Evolutionary conservation across 768 basidiomycete genomes (phyloP), one percentile per base, ranked within the genome.

Genomic region (Xanthoconium stramineum): DNA sequence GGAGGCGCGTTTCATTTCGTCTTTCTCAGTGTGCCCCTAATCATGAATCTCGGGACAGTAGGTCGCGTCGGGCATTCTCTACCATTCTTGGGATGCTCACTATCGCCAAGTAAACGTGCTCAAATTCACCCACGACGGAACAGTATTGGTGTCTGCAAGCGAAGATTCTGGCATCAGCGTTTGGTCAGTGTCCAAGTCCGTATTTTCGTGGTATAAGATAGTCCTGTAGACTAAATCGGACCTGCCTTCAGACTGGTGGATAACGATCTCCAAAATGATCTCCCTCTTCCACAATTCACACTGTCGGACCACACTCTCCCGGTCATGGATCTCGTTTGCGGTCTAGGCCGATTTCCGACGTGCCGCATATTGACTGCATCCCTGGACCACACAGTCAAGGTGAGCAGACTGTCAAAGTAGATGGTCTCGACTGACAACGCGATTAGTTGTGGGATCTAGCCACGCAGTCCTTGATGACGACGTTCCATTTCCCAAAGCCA

Each of bases 261-360:
- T 59, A 81, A 91, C 58, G 83, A 83, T 17, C 64, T 76, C n/a
- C 89, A 91, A 72, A 82, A 81, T 59, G 88, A 92, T 43, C 78
- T 88, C 15, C 83, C 89, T 5, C 75, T 86, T 55, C 88, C 94
- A 5, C 90, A 86, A 66, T 88, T 85, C 66, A 84, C 84, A 3
- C 75, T 98, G 20, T 82, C 89, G 19, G 96, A 98, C 70, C 97
- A 99, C 68, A 97, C 95, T 0, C 82, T 98, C 5, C 89, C 92
- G 7, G 79, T 99, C 12, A 89, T 89, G 8, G 89, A 91, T 63
- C 80, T 98, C 33, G 69, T 79, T 13, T 87, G 93, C 58, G 93
- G 95, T 13, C 69, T 91, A 39, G 94, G 94, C 14, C 60, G 77
- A 6, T 95, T 91, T 71, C 92, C 89, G 15, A 82, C 75, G 53